A percentile compares a stretch with the other conserved stretches of the same genome.
Evolutionary conservation across 192 early-diverging fungal genomes (phyloP).

Genomic region (Linnemannia elongata): DNA sequence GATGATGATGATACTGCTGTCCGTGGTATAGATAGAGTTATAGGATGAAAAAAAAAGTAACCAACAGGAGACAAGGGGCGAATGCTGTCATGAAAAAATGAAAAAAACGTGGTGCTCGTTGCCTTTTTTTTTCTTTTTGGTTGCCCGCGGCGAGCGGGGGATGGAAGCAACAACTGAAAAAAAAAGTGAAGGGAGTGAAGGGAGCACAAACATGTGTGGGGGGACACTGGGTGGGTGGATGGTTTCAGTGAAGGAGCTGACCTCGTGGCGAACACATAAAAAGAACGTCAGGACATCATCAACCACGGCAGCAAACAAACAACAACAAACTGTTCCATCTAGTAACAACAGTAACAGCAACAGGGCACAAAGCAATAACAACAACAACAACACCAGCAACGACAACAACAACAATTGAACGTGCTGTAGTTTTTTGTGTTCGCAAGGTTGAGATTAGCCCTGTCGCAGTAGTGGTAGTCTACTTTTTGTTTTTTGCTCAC

Average conservation of each 20-base stretch:
- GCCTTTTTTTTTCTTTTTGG: neutral
- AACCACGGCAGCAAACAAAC: neutral
- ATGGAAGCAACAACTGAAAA: neutral
- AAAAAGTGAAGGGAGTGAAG: neutral
- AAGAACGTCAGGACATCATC: neutral
- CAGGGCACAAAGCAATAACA: neutral
- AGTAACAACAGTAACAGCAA: neutral
- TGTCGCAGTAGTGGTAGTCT: neutral
- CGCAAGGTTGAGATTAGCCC: neutral
- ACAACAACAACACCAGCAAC: neutral
- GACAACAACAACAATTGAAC: neutral
- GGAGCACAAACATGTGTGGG: conserved; percentile 1
- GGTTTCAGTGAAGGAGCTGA: neutral
- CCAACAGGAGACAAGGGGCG: neutral
- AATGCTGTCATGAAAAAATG: neutral
- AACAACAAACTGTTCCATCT: neutral
- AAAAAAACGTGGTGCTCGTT: neutral
- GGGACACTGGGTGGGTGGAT: neutral
- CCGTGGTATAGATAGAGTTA: neutral
- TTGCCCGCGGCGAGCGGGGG: neutral
- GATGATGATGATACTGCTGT: too few relatives aligned
- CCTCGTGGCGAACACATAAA: neutral
- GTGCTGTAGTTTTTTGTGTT: neutral
- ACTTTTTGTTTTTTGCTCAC: conserved; percentile 3
- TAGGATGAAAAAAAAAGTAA: conserved; percentile 5